phyloP scores from a whole-genome alignment of 2,329 filamentous ascomycete species.

The Hymenoscyphus infarciens region DNA sequence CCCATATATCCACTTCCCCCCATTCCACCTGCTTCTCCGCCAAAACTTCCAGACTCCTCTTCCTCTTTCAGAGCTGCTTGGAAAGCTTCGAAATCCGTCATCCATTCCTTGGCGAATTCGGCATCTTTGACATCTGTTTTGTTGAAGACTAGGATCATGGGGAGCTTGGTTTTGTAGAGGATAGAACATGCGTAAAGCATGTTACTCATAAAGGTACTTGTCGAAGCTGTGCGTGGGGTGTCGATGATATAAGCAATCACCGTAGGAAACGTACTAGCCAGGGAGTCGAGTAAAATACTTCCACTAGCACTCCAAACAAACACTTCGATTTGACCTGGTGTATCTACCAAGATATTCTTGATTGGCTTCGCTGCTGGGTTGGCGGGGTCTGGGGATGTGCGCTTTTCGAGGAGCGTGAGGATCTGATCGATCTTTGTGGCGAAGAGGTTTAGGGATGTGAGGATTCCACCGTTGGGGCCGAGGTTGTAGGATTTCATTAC shows the following conservation, averaged over 20 bases:
- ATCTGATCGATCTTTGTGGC: conserved; percentile 98
- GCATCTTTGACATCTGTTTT: conserved; percentile 96
- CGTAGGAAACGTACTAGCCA: conserved; percentile 92
- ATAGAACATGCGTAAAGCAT: conserved; percentile 99
- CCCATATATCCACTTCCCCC: conserved; percentile 94
- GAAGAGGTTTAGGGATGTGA: conserved; percentile 94
- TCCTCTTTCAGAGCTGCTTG: conserved; percentile 79
- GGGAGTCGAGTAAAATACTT: conserved; percentile 85
- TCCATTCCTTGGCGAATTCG: conserved; percentile 94
- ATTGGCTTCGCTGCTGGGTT: conserved; percentile 61
- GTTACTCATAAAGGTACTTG: conserved; percentile 98
- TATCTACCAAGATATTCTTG: conserved; percentile 87
- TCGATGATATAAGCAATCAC: conserved; percentile 98
- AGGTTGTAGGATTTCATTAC: conserved; percentile 99
- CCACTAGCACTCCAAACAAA: conserved; percentile 98
- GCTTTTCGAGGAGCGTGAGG: conserved; percentile 83
- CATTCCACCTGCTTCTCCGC: conserved; percentile 63
- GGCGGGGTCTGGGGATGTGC: conserved; percentile 61
- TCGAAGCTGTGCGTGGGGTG: conserved; percentile 87
- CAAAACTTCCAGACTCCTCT: conserved; percentile 73
- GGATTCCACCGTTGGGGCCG: conserved; percentile 92
- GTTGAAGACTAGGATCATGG: conserved; percentile 99
- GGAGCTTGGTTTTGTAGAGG: conserved; percentile 95
- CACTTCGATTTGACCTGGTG: conserved; percentile 95
- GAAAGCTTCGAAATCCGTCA: conserved; percentile 98